These are phyloP conservation scores for Blastobotrys mokoenaii DNA, from an alignment of 805 yeast genomes.

Conservation along the genomic window DNA sequence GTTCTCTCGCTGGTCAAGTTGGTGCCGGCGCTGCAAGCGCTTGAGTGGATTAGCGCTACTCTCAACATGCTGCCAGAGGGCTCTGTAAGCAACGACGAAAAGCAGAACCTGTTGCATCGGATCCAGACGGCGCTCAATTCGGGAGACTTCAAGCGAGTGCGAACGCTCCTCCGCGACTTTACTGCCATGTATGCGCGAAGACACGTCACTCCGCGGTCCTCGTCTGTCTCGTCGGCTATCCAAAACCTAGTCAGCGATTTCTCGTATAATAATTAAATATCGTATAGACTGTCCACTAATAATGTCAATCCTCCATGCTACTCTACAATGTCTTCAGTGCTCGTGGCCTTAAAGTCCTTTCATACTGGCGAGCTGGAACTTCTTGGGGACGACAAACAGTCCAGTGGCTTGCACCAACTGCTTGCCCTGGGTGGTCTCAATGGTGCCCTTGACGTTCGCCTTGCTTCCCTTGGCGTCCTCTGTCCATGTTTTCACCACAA, in stretches of 20 bases:
- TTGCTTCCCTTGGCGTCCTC: slow-evolving; percentile 12
- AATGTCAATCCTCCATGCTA: not conserved
- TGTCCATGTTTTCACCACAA: slow-evolving; percentile 50
- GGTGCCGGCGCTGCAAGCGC: slow-evolving; percentile 31
- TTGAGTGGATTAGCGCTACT: slow-evolving; percentile 57
- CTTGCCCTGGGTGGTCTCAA: slow-evolving; percentile 46
- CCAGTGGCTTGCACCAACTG: slow-evolving; percentile 36
- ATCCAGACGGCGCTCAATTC: slow-evolving; percentile 32
- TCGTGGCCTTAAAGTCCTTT: not conserved
- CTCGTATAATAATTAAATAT: not conserved
- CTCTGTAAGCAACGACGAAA: slow-evolving; percentile 60
- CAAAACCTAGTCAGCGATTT: not conserved
- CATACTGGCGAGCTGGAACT: not conserved
- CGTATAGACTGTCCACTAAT: not conserved
- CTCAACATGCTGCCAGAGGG: slow-evolving; percentile 50
- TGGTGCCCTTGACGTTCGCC: slow-evolving; percentile 30
- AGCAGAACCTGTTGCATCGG: slow-evolving; percentile 43
- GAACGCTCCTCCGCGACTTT: slow-evolving; percentile 67
- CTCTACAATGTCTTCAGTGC: too few relatives aligned
- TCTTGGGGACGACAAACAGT: slow-evolving; percentile 7
- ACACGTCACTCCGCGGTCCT: slow-evolving; percentile 45
- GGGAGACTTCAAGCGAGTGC: slow-evolving; percentile 64
- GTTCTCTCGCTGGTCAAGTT: slow-evolving; percentile 54
- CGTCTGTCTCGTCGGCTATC: not conserved
- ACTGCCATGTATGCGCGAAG: slow-evolving; percentile 77